Conservation (phyloP, 2,329 filamentous ascomycete genomes). For the Didymella pinodella region DNA sequence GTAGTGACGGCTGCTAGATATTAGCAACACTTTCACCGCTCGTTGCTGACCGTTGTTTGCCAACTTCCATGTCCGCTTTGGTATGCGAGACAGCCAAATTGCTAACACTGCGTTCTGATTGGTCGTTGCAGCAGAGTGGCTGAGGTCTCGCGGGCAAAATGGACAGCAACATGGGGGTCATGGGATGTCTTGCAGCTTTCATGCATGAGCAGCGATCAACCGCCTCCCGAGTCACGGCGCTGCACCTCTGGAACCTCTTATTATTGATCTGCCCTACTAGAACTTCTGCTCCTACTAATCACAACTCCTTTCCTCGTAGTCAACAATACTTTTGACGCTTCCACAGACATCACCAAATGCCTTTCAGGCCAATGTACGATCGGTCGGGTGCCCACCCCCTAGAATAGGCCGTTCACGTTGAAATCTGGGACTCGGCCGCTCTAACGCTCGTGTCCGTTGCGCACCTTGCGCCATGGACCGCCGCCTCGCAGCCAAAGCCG, state of each 20-base stretch:
- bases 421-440: slow-evolving; percentile 10
- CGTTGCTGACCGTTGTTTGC: slow-evolving; percentile 10
- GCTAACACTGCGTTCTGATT: slow-evolving; percentile 9
- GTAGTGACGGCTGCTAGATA: slow-evolving; percentile 17
- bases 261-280: slow-evolving; percentile 11
- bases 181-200: slow-evolving; percentile 22
- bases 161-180: slow-evolving; percentile 17
- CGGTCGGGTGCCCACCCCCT: slow-evolving; percentile 2
- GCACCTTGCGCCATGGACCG: neutral
- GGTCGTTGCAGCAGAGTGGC: slow-evolving; percentile 6
- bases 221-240: slow-evolving; percentile 4
- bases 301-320: slow-evolving; percentile 3
- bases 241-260: slow-evolving; percentile 10
- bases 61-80: slow-evolving; percentile 6
- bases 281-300: slow-evolving; percentile 4
- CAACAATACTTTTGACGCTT: neutral
- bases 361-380: slow-evolving; percentile 5
- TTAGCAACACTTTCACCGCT: slow-evolving; percentile 18
- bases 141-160: slow-evolving; percentile 13
- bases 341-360: slow-evolving; percentile 7
- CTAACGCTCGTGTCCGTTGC: slow-evolving; percentile 17
- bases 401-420: slow-evolving; percentile 6
- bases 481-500: slow-evolving; percentile 1
- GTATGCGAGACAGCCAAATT: slow-evolving; percentile 10
- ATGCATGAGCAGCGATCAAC: slow-evolving; percentile 14